These are phyloP conservation scores for Nannochloropsis salina DNA, from an alignment of 108 stramenopile species.

Conservation along the genomic window DNA sequence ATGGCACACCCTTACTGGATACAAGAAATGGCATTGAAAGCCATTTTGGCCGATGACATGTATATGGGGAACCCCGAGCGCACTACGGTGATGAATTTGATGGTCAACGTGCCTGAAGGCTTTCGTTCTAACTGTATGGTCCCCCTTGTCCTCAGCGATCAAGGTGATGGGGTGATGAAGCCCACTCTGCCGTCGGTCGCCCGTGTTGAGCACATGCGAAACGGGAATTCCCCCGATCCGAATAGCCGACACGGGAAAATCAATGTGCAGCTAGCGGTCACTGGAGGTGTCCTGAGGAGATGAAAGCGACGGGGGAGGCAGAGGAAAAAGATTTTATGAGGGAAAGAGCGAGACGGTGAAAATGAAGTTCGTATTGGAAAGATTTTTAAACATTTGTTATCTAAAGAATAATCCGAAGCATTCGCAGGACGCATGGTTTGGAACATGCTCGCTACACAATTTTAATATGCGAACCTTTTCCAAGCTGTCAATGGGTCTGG, in stretches of 20 bases:
- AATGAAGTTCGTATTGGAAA: too few relatives aligned
- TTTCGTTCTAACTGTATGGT: neutral
- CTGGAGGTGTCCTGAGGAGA: too few relatives aligned
- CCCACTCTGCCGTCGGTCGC: neutral
- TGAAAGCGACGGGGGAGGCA: too few relatives aligned
- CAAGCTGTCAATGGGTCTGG: neutral
- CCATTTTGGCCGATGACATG: neutral
- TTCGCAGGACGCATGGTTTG: too few relatives aligned
- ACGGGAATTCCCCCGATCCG: neutral
- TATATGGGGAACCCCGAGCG: neutral
- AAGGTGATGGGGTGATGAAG: neutral
- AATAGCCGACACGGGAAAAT: neutral
- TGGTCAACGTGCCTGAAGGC: neutral
- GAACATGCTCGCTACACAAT: too few relatives aligned
- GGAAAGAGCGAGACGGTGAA: too few relatives aligned
- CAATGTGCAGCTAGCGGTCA: neutral
- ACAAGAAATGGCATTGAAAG: neutral
- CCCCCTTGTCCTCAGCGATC: neutral
- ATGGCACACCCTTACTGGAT: neutral
- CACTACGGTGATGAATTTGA: neutral
- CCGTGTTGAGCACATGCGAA: neutral
- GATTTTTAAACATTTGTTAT: too few relatives aligned
- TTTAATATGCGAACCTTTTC: too few relatives aligned
- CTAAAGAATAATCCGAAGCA: too few relatives aligned
- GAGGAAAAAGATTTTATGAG: too few relatives aligned